phyloP scores from a whole-genome alignment of 495 filamentous ascomycete species.

The Entonaema liquescens region DNA sequence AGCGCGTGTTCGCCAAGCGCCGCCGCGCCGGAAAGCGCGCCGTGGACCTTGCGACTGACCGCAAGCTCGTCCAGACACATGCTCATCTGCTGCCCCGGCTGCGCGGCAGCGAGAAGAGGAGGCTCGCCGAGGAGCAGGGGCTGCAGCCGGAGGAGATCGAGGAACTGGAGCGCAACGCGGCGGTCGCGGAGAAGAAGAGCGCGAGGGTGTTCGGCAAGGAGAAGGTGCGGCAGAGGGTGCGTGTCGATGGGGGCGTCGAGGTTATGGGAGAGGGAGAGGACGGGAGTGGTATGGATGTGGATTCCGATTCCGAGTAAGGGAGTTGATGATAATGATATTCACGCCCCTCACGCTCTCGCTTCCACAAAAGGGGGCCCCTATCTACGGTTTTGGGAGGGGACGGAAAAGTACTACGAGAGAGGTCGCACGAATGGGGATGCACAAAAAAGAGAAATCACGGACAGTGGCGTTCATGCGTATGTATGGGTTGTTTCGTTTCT shows the following conservation, averaged over 20 bases:
- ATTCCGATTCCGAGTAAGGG: slow-evolving; percentile 68
- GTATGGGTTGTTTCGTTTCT: slow-evolving; percentile 23
- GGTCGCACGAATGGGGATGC: not conserved
- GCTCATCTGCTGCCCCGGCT: slow-evolving; percentile 81
- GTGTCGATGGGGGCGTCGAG: slow-evolving; percentile 73
- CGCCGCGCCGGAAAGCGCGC: slow-evolving; percentile 90
- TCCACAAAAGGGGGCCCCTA: not conserved
- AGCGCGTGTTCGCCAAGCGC: slow-evolving; percentile 90
- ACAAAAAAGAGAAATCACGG: slow-evolving; percentile 12
- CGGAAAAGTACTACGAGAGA: not conserved
- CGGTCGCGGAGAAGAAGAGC: slow-evolving; percentile 51
- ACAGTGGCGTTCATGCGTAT: slow-evolving; percentile 28
- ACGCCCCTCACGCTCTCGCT: not conserved
- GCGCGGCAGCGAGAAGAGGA: slow-evolving; percentile 63
- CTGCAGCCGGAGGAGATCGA: slow-evolving; percentile 60
- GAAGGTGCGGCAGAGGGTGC: slow-evolving; percentile 67
- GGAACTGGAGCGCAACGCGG: slow-evolving; percentile 57
- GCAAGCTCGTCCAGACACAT: slow-evolving; percentile 89
- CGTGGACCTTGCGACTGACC: slow-evolving; percentile 76
- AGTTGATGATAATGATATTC: not conserved
- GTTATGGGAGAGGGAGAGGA: slow-evolving; percentile 54
- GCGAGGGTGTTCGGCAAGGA: slow-evolving; percentile 64
- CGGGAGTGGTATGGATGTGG: slow-evolving; percentile 70
- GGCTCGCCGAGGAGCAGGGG: slow-evolving; percentile 57
- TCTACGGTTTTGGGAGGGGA: not conserved